Percentiles rank a stretch among this genome's conserved stretches.
These are phyloP conservation scores for Pyrenula aspistea DNA, from an alignment of 495 filamentous ascomycete genomes.

Conservation along the genomic window DNA sequence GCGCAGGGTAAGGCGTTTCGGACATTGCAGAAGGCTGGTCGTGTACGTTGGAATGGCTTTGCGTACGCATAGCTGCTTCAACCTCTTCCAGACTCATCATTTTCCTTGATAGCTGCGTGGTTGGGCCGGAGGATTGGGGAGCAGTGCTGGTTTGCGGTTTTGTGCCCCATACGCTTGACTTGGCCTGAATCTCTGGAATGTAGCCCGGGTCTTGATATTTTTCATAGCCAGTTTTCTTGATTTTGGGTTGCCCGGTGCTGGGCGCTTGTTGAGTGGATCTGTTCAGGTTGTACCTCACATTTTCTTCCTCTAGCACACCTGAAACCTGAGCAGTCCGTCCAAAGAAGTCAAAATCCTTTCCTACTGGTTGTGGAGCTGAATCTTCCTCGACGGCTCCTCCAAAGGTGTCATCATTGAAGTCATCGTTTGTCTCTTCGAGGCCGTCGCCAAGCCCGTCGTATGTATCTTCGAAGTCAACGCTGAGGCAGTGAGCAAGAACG, in stretches of 20 bases:
- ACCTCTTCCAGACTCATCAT: conserved; percentile 97
- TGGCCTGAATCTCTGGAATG: conserved; percentile 78
- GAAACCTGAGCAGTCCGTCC: conserved; percentile 79
- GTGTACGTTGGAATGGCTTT: conserved; percentile 35
- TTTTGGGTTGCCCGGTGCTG: conserved; percentile 33
- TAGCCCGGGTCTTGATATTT: conserved; percentile 66
- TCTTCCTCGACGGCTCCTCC: conserved; percentile 36
- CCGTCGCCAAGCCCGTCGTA: conserved; percentile 92
- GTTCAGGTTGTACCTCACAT: conserved; percentile 64
- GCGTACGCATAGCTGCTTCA: conserved; percentile 79
- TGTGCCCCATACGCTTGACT: conserved; percentile 85
- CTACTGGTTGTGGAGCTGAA: conserved; percentile 38
- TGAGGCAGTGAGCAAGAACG: conserved; percentile 10
- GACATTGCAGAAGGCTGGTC: conserved; percentile 21
- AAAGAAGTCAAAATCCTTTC: conserved; percentile 96
- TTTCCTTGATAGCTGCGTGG: conserved; percentile 41
- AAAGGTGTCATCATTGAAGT: conserved; percentile 98
- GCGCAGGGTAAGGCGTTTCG: conserved; percentile 15
- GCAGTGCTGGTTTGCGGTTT: conserved; percentile 32
- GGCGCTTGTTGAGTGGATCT: conserved; percentile 29
- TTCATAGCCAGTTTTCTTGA: conserved; percentile 72
- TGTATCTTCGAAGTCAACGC: conserved; percentile 92
- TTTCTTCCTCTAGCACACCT: conserved; percentile 78
- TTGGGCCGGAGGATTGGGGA: conserved; percentile 5
- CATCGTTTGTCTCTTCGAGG: conserved; percentile 86